Base-by-base conservation (phyloP, 2,329 filamentous ascomycete species). In the Aspergillus proliferans region DNA sequence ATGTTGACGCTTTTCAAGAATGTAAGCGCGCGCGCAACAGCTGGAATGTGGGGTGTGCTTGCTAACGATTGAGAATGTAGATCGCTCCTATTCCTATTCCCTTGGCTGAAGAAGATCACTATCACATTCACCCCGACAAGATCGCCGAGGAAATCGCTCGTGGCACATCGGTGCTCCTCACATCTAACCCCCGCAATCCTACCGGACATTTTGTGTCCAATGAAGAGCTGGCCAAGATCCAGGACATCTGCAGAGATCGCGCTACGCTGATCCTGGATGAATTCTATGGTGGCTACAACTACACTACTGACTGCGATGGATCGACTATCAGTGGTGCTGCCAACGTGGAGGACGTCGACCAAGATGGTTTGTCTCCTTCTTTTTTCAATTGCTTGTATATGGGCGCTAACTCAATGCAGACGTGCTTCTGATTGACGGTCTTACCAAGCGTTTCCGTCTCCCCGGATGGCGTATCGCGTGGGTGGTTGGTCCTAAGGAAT, bases 231-330 rank as follows among this genome's bases (percentile, higher is more conserved):
- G 85, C 86, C 15, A 82, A 92, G 71, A 95, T 96, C 61, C 91
- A 97, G 70, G 88, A 95, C 64, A 86, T 95, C 60, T 95, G 90
- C 76, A 84, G 90, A 64, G 88, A 90, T 58, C 84, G 90, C 47
- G 90, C 90, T 3, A 97, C 92, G 1, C 77, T 97, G 48, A 91
- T 97, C 68, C 88, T 91, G 73, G 92, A 97, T 65, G 92, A 97
- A 72, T 97, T 97, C 77, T 97, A 97, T 74, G 84, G 85, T 9
- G 89, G 91, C 19, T 97, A 96, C 78, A 95, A 95, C 74, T 97
- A 97, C 75, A 94, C 88, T 33, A 88, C 83, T 59, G 79, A 90
- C 73, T 97, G 92, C 68, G 91, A 96, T 64, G 92, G 92, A 36
- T 83, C 81, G 26, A 94, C 92, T 40, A 88, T 96, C 67, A 91